Conservation (phyloP, 768 basidiomycete genomes). For the Mycena amicta region DNA sequence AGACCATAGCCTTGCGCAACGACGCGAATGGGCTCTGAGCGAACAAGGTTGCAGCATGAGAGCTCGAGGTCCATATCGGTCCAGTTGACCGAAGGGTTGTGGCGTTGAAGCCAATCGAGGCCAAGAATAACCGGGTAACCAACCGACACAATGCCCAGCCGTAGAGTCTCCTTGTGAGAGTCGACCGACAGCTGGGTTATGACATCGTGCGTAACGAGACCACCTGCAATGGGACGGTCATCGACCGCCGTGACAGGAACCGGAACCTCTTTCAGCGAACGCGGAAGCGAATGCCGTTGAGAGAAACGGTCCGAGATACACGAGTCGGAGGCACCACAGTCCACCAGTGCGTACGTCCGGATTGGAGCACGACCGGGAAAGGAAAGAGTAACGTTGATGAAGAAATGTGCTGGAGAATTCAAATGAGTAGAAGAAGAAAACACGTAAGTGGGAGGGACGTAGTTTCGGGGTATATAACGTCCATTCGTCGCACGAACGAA, state of each 20-base stretch:
- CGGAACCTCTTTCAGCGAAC: slow-evolving; percentile 26
- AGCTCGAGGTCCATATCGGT: slow-evolving; percentile 24
- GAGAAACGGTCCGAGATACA: slow-evolving; percentile 30
- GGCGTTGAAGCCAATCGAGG: slow-evolving; percentile 19
- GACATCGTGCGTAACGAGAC: slow-evolving; percentile 36
- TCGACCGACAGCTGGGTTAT: slow-evolving; percentile 23
- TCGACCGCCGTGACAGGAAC: slow-evolving; percentile 31
- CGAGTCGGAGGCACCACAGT: slow-evolving; percentile 29
- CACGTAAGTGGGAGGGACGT: slow-evolving; percentile 11
- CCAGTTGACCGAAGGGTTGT: slow-evolving; percentile 22
- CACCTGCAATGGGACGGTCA: slow-evolving; percentile 32
- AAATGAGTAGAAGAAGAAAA: not conserved
- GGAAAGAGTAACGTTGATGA: slow-evolving; percentile 23
- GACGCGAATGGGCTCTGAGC: slow-evolving; percentile 3
- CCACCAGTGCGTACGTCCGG: slow-evolving; percentile 28
- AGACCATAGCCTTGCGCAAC: slow-evolving; percentile 6
- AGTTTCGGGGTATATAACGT: slow-evolving; percentile 10
- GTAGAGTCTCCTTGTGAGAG: slow-evolving; percentile 26
- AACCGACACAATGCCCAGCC: slow-evolving; percentile 29
- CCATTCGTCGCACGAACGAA: slow-evolving; percentile 9
- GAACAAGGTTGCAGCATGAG: slow-evolving; percentile 22
- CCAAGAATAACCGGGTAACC: slow-evolving; percentile 29
- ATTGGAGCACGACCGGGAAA: slow-evolving; percentile 28
- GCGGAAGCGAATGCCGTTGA: slow-evolving; percentile 23
- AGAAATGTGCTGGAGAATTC: slow-evolving; percentile 26